Conservation (phyloP, 202 grass and related monocot genomes). For the Eragrostis tef region DNA sequence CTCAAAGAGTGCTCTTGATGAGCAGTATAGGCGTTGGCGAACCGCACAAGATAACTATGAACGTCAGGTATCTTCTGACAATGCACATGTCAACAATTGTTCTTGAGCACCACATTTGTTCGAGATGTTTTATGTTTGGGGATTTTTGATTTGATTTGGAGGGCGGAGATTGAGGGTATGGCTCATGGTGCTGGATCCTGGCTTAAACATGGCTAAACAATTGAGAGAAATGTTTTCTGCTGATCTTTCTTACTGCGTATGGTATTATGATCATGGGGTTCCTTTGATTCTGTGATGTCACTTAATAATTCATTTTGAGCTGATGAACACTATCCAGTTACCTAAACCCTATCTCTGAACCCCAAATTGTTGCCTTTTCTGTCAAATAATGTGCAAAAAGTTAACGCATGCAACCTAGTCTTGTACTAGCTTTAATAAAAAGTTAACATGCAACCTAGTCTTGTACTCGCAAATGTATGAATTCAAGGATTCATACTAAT, state of each 20-base stretch:
- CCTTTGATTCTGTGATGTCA: neutral
- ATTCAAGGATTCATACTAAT: neutral
- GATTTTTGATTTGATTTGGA: neutral
- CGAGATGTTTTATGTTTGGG: neutral
- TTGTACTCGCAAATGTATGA: neutral
- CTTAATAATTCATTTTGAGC: neutral
- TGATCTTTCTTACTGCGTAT: neutral
- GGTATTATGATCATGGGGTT: neutral
- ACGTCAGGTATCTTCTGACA: conserved; percentile 66
- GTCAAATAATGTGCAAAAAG: neutral
- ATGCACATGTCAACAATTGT: neutral
- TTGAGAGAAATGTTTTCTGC: neutral
- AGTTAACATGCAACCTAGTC: neutral
- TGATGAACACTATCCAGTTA: neutral
- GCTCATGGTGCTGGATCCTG: neutral
- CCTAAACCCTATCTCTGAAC: neutral
- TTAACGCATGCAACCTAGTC: neutral
- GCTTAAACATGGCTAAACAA: neutral
- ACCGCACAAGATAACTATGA: conserved; percentile 87
- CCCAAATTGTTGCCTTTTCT: neutral
- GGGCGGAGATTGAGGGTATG: neutral
- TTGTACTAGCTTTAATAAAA: neutral
- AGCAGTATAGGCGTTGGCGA: conserved; percentile 81
- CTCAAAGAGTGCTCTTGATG: conserved; percentile 75
- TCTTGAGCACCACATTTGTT: neutral